Evolutionary conservation across 2,329 filamentous ascomycete genomes (phyloP).

Genomic region (Diplodia seriata): DNA sequence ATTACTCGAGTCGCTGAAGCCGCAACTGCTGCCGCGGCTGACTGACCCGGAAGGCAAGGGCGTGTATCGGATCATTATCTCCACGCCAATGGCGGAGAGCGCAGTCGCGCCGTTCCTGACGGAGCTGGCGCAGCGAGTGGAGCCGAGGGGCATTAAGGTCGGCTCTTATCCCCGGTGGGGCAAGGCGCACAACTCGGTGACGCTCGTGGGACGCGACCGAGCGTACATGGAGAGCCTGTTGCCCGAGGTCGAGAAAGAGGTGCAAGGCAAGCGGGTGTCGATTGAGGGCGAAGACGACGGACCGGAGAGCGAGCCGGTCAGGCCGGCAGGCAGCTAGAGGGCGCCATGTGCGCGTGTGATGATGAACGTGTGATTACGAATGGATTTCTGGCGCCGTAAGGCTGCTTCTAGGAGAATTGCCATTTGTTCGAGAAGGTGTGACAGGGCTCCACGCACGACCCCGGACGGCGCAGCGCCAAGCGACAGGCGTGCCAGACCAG

Average conservation of each 20-base stretch:
- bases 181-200: slow-evolving; percentile 86
- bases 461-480: slow-evolving; percentile 24
- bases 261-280: slow-evolving; percentile 73
- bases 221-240: slow-evolving; percentile 81
- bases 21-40: slow-evolving; percentile 72
- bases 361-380: slow-evolving; percentile 33
- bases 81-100: slow-evolving; percentile 87
- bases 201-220: slow-evolving; percentile 78
- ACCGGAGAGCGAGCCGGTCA: slow-evolving; percentile 42
- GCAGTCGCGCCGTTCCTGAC: slow-evolving; percentile 83
- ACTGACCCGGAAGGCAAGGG: slow-evolving; percentile 82
- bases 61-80: slow-evolving; percentile 78
- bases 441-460: slow-evolving; percentile 6
- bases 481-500: slow-evolving; percentile 19
- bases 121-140: slow-evolving; percentile 75
- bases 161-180: slow-evolving; percentile 95
- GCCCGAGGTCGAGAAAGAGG: slow-evolving; percentile 75
- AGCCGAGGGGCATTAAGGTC: slow-evolving; percentile 82
- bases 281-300: slow-evolving; percentile 69
- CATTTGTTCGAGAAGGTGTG: slow-evolving; percentile 25
- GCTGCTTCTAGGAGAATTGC: slow-evolving; percentile 32
- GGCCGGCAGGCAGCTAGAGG: slow-evolving; percentile 35
- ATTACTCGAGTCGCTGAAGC: slow-evolving; percentile 78
- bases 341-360: slow-evolving; percentile 6
- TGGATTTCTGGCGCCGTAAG: slow-evolving; percentile 30